phyloP scores from a whole-genome alignment of 202 grass and related monocot genomes.

The Cymbopogon flexuosus region DNA sequence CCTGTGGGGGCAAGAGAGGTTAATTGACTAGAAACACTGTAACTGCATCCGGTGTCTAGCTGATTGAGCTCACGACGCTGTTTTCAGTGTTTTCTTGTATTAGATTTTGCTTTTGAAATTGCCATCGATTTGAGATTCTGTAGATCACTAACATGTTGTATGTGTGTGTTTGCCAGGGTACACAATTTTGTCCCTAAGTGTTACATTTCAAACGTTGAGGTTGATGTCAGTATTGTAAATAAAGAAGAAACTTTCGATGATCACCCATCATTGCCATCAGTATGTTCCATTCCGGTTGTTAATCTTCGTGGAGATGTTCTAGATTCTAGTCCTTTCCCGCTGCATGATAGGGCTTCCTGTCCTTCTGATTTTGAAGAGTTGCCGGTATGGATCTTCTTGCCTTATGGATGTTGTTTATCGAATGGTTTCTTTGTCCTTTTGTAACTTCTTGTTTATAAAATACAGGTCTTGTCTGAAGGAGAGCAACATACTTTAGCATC shows the following conservation, averaged over 20 bases:
- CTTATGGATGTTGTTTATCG: neutral
- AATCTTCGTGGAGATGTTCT: constrained; percentile 50
- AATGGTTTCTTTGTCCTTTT: constrained; percentile 2
- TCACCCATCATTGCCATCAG: constrained; percentile 27
- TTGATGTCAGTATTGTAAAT: constrained; percentile 37
- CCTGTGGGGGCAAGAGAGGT: neutral
- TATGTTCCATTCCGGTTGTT: constrained; percentile 49
- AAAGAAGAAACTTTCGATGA: constrained; percentile 43
- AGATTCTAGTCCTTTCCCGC: constrained; percentile 29
- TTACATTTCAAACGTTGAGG: constrained; percentile 49
- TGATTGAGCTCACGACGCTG: neutral
- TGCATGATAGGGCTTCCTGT: constrained; percentile 24
- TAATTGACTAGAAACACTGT: neutral
- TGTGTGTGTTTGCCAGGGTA: constrained; percentile 47
- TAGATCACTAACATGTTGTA: neutral
- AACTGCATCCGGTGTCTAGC: neutral
- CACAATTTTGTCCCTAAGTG: constrained; percentile 48
- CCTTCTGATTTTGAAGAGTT: constrained; percentile 46
- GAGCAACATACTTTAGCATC: constrained; percentile 65
- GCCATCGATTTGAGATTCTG: neutral
- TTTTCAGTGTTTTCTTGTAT: neutral
- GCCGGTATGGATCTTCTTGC: constrained; percentile 40
- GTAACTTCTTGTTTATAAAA: constrained; percentile 13
- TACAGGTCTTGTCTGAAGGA: constrained; percentile 68
- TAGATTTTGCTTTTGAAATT: neutral